Evolutionary conservation across 257 asterid species (phyloP), one percentile per base, ranked within the genome.

Genomic region (Phtheirospermum japonicum): DNA sequence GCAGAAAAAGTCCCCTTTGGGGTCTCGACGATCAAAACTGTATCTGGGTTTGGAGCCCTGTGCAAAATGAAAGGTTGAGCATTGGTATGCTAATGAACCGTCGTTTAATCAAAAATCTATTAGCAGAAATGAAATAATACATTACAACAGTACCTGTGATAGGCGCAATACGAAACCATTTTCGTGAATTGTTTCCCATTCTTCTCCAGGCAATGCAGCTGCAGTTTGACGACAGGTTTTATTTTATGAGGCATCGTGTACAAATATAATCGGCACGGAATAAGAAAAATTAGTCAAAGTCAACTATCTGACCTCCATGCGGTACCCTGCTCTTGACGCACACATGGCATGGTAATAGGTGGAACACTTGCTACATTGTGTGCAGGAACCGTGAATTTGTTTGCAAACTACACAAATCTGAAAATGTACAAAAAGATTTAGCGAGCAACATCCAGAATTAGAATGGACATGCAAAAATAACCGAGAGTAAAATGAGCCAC

Each of bases 341-440:
- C 99, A 93, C 82, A 76, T 85, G 31, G 99, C 96, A 80, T 93
- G 99, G 71, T 82, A 93, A 75, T 85, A 87, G 37, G 97, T 93
- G 60, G 96, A 87, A 69, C 99, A 93, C 84, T 87, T 89, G 82
- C 80, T 73, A 75, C 99, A 93, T 70, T 93, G 96, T 43, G 97
- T 93, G 71, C 99, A 93, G 46, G 99, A 89, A 76, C 99, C 99
- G 73, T 93, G 99, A 64, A 89, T 93, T 82, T 93, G 99, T 77
- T 85, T 93, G 89, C 99, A 93, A 58, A 93, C 94, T 58, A 93
- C 96, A 83, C 99, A 93, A 64, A 87, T 89, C 99, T 93, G 95
- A 66, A 75, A 72, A 17, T 6, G 16, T 17, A 18, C 28, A 14
- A 48, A 48, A 48, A 17, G 4, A 48, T 1, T 48, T 10, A 18